A percentile compares a stretch with the other conserved stretches of the same genome.
Evolutionary conservation across 2,329 filamentous ascomycete species (phyloP).

Genomic region (Paraconiothyrium brasiliense): DNA sequence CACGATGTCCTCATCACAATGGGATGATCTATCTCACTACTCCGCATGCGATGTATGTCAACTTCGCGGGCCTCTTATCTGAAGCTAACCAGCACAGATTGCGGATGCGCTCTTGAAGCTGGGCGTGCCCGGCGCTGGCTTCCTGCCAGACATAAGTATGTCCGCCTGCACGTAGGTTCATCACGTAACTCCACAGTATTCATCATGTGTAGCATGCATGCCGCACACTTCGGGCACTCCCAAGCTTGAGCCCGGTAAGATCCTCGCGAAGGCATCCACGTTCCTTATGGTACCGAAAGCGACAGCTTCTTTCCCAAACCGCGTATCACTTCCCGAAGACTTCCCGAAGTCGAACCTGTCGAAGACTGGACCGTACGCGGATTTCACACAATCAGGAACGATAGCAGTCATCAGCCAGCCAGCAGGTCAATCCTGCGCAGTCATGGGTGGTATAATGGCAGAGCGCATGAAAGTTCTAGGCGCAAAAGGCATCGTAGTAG

Average conservation of each 20-base stretch:
- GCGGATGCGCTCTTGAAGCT: conserved; percentile 79
- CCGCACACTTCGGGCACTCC: conserved; percentile 29
- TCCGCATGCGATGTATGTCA: conserved; percentile 45
- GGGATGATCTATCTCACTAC: conserved; percentile 44
- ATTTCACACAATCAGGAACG: conserved; percentile 67
- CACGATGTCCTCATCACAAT: conserved; percentile 37
- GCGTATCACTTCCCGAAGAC: conserved; percentile 46
- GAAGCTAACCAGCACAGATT: conserved; percentile 33
- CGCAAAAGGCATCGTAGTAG: conserved; percentile 70
- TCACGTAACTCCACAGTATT: not conserved
- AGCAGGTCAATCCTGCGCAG: conserved; percentile 70
- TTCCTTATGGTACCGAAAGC: conserved; percentile 70
- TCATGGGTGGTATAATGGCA: conserved; percentile 81
- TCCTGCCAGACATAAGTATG: conserved; percentile 69
- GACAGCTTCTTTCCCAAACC: conserved; percentile 51
- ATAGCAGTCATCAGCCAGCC: conserved; percentile 75
- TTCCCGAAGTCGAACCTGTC: conserved; percentile 37
- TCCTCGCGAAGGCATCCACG: conserved; percentile 67
- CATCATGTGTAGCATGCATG: conserved; percentile 35
- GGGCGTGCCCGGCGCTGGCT: conserved; percentile 71
- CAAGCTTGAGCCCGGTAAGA: conserved; percentile 33
- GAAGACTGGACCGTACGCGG: conserved; percentile 70
- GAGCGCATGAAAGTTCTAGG: conserved; percentile 71
- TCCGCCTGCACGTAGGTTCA: conserved; percentile 34
- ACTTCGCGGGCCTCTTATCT: not conserved